Base-by-base conservation (phyloP, 345 rosid species). In the Eucalyptus pauciflora region DNA sequence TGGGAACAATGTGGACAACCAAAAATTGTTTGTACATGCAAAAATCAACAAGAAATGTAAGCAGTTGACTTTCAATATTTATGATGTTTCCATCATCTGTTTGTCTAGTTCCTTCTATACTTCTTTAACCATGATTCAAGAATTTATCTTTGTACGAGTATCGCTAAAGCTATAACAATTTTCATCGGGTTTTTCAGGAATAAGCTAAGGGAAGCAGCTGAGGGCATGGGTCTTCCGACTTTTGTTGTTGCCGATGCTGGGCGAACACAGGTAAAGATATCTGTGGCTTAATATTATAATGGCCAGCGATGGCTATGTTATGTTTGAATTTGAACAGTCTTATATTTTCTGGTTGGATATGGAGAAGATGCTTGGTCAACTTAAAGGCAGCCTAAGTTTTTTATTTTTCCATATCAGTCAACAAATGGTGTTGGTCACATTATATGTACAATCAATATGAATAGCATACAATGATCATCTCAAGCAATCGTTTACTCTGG, bases 231-330 rank as follows among this genome's bases (percentile, higher is more conserved):
- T 89, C 98, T 97, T 89, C 98, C 98, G 11, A 95, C 98, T 89
- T 97, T 95, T 92, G 96, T 94, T 89, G 98, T 96, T n/a, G 96
- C 99, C 85, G 99, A 97, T 95, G 99, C 98, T 80, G 99, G 98
- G 90, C 90, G 95, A 94, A 97, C 99, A 87, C 94, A 97, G 97
- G 99, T 94, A 89, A 51, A 22, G 46, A 31, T 89, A 87, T 58
- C 25, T 45, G n/a, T 87, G 29, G 58, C 86, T n/a, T 62, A 58
- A 76, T 86, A n/a, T 87, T 46, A 50, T 13, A 52, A 29, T 58
- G 49, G n/a, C 69, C 13, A 87, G 76, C 4, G 6, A 20, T 76
- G 83, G 43, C 5, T 7, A 20, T 76, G 27, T 76, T 76, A 76
- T 37, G 29, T 76, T 76, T 2, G 83, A 76, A 76, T 41, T n/a